Conservation (phyloP, 441 rosid species). For the Syzygium malaccense region DNA sequence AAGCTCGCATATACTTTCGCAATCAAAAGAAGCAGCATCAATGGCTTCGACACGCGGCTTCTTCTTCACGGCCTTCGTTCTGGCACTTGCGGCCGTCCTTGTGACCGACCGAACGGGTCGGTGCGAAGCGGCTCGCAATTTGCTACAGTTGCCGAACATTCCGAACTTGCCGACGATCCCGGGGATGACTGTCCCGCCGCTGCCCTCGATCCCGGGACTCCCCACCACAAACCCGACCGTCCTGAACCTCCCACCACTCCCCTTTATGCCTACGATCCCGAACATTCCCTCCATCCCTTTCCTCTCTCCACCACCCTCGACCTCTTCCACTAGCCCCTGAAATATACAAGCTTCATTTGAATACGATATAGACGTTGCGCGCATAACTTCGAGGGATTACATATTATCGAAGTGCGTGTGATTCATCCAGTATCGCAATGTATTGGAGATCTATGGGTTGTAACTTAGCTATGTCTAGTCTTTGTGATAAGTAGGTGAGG, state of each 20-base stretch:
- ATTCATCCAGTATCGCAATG: not conserved
- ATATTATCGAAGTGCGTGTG: not conserved
- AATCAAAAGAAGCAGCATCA: not conserved
- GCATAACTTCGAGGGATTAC: not conserved
- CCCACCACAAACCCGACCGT: not conserved
- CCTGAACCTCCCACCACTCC: not conserved
- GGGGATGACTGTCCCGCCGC: not conserved
- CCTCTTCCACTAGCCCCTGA: not conserved
- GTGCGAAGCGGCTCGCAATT: not conserved
- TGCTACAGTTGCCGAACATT: not conserved
- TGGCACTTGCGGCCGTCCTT: not conserved
- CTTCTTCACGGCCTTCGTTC: not conserved
- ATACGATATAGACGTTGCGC: not conserved
- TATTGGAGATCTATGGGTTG: not conserved
- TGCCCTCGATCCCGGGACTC: not conserved
- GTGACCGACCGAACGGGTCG: not conserved
- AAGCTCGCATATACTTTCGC: not conserved
- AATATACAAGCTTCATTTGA: not conserved
- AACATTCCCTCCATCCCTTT: not conserved
- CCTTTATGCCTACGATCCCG: not conserved
- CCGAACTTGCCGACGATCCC: not conserved
- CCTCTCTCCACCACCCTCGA: not conserved
- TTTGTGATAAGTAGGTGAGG: not conserved
- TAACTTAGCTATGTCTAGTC: not conserved
- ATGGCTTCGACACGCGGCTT: not conserved